A percentile compares a stretch with the other conserved stretches of the same genome.
phyloP scores from a whole-genome alignment of 2,329 filamentous ascomycete species.

The Paecilomyces formosus region DNA sequence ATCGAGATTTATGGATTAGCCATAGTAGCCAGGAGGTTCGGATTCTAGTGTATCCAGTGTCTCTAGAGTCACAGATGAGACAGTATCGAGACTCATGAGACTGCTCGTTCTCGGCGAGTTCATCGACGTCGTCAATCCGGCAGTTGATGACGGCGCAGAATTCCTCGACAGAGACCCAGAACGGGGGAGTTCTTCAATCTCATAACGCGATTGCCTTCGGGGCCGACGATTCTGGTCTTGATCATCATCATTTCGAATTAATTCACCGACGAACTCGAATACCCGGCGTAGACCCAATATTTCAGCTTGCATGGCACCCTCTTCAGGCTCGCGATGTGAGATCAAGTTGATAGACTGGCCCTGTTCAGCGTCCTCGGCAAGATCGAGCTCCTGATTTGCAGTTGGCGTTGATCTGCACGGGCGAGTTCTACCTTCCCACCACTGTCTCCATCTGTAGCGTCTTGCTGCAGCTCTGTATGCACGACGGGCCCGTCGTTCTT shows the following conservation, averaged over 20 bases:
- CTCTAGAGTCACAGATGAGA: slow-evolving; percentile 18
- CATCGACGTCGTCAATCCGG: slow-evolving; percentile 17
- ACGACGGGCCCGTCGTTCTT: slow-evolving; percentile 46
- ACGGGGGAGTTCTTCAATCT: slow-evolving; percentile 8
- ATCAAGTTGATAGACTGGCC: slow-evolving; percentile 12
- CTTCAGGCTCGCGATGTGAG: slow-evolving; percentile 30
- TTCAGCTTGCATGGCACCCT: slow-evolving; percentile 39
- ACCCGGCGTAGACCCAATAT: slow-evolving; percentile 46
- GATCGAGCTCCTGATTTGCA: slow-evolving; percentile 21
- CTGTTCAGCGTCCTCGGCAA: slow-evolving; percentile 46
- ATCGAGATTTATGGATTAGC: slow-evolving; percentile 1
- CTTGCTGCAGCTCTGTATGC: slow-evolving; percentile 49
- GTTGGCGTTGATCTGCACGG: slow-evolving; percentile 28
- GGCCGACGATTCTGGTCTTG: slow-evolving; percentile 6
- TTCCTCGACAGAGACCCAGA: slow-evolving; percentile 4
- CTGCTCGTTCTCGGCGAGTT: slow-evolving; percentile 19
- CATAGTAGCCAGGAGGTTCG: slow-evolving; percentile 8
- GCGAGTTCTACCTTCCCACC: slow-evolving; percentile 37
- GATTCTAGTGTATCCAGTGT: slow-evolving; percentile 15
- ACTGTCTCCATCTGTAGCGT: slow-evolving; percentile 43
- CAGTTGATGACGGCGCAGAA: slow-evolving; percentile 14
- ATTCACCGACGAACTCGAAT: slow-evolving; percentile 45
- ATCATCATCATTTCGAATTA: slow-evolving; percentile 36
- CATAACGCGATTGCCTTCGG: slow-evolving; percentile 4
- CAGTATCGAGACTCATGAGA: slow-evolving; percentile 19